Conservation (phyloP, 768 basidiomycete genomes). For the Gelatoporia subvermispora region DNA sequence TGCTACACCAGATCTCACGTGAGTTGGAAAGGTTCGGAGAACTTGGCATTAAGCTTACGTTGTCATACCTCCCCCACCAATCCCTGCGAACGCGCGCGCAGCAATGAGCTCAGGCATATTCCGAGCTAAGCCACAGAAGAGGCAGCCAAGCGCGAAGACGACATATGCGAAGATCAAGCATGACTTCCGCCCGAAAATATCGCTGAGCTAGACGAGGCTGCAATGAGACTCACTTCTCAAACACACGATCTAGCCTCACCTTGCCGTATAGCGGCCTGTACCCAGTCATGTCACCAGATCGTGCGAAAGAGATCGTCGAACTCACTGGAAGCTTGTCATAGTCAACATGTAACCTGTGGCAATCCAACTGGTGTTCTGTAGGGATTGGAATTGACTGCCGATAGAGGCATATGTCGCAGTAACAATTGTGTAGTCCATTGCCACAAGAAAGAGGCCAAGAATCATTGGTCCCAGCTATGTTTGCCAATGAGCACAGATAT, state of each 20-base stretch:
- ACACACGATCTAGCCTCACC: constrained; percentile 4
- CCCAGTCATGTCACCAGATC: neutral
- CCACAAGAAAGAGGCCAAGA: constrained; percentile 27
- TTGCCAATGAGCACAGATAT: too few relatives aligned
- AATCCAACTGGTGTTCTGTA: constrained; percentile 66
- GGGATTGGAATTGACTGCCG: constrained; percentile 48
- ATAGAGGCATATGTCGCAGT: constrained; percentile 29
- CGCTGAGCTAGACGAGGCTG: constrained; percentile 30
- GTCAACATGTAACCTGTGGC: constrained; percentile 61
- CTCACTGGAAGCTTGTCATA: constrained; percentile 54
- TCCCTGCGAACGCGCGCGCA: constrained; percentile 50
- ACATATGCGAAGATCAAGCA: constrained; percentile 53
- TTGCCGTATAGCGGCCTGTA: constrained; percentile 59
- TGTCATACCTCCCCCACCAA: constrained; percentile 60
- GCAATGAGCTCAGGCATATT: constrained; percentile 51
- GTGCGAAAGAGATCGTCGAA: constrained; percentile 12
- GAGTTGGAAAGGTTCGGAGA: neutral
- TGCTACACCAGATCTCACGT: constrained; percentile 25
- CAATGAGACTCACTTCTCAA: neutral
- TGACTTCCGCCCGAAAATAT: constrained; percentile 58
- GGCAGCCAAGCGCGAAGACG: constrained; percentile 48
- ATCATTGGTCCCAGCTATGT: constrained; percentile 25
- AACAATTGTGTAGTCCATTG: constrained; percentile 30
- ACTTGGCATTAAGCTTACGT: constrained; percentile 34
- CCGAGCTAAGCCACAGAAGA: constrained; percentile 48